Evolutionary conservation across 169 alveolate genomes (phyloP), one percentile per base, ranked within the genome.

Genomic region (Babesia bigemina): DNA sequence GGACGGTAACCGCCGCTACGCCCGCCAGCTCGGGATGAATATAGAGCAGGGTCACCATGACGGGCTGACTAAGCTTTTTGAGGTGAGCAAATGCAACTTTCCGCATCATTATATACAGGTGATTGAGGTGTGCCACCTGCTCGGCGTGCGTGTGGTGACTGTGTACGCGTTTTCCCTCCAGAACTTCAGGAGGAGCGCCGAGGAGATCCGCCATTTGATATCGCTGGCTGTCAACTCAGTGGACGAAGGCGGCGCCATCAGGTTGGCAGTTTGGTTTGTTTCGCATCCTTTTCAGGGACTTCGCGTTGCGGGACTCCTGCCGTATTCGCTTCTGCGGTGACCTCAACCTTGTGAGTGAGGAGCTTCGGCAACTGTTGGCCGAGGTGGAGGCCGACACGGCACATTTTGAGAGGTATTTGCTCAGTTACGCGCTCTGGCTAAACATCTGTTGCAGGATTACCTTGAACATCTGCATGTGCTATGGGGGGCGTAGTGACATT

Each of bases 1-100:
- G 96, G 97, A 94, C 73, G 97, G 97, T n/a, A 94, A 94, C 78
- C 88, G 97, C 47, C 81, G 97, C 57, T 94, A 70, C 75, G 97
- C 97, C 17, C 84, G 88, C 42, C 67, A 67, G 19, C 26, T 75
- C 71, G 70, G 66, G 50, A 0, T 73, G 26, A 45, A 63, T 4
- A 44, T 56, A 22, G 60, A 70, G 17, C 24, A 75, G 22, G 90
- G 90, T 22, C 86, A 75, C 58, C 67, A 44, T 8, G 28, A 59
- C 22, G 90, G 90, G 17, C 63, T 83, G 57, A 7, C 45, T 21
- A 83, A 83, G 52, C 82, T 83, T 21, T 33, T 74, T 6, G 84
- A 75, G 67, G 90, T 83, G 47, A 0, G 19, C 10, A 19, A 21
- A 49, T 0, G 2, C 3, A 0, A 33, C 4, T 17, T 26, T 14